Evolutionary conservation across 75 land plant genomes (phyloP).

Genomic region (Isoetes taiwanensis): DNA sequence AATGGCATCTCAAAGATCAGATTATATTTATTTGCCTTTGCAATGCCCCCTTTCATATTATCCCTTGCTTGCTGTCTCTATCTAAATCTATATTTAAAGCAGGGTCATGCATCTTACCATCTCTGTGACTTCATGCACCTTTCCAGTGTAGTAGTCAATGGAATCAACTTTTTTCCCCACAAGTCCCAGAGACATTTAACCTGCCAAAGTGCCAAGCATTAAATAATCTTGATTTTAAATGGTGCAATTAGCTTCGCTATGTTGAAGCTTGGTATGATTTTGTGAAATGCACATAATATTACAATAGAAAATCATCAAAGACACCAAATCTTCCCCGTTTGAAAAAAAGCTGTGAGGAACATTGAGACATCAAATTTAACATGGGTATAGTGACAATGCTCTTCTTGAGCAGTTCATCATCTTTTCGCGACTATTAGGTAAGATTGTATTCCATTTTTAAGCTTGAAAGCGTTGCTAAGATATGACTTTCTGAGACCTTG

Average conservation of each 20-base stretch:
- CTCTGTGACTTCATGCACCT: constrained; percentile 34
- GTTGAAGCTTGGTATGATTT: too few species aligned
- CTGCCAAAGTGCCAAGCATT: constrained; percentile 17
- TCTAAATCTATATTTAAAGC: too few species aligned
- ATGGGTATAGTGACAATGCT: too few species aligned
- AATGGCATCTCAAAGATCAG: too few species aligned
- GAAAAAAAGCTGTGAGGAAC: neutral
- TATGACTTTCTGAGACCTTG: neutral
- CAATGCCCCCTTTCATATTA: too few species aligned
- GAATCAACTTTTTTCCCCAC: constrained; percentile 77
- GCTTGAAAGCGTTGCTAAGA: neutral
- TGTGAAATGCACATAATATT: neutral
- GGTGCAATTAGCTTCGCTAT: too few species aligned
- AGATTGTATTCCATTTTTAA: neutral
- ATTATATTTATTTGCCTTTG: too few species aligned
- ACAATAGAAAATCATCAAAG: neutral
- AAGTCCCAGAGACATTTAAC: constrained; percentile 55
- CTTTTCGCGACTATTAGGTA: too few species aligned
- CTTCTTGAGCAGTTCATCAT: too few species aligned
- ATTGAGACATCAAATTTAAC: neutral
- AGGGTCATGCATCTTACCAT: constrained; percentile 36
- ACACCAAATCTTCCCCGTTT: neutral
- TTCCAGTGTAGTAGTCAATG: constrained; percentile 42
- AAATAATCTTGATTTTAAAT: neutral
- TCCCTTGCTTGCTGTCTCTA: too few species aligned